phyloP scores from a whole-genome alignment of 1,139 yeast genomes.

The Nakaseomyces bracarensis region DNA sequence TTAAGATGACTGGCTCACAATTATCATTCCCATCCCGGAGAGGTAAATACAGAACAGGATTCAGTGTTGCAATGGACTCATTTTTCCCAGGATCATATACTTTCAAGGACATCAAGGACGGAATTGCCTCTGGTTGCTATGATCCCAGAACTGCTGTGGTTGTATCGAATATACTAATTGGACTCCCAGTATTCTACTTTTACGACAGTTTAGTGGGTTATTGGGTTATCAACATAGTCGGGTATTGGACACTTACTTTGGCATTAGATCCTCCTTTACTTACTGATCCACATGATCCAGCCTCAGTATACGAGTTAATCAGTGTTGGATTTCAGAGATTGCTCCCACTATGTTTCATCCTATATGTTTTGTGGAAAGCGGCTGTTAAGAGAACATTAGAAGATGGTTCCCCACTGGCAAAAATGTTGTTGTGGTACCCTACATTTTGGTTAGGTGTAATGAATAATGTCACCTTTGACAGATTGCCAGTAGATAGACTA shows the following conservation, averaged over 20 bases:
- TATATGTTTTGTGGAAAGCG: constrained; percentile 63
- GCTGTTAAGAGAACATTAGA: constrained; percentile 39
- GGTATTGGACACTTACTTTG: constrained; percentile 77
- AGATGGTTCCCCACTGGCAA: constrained; percentile 42
- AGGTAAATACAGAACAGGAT: constrained; percentile 43
- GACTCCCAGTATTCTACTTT: constrained; percentile 51
- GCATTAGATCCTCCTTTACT: constrained; percentile 76
- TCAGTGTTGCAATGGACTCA: constrained; percentile 56
- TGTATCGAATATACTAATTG: constrained; percentile 48
- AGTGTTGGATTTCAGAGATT: constrained; percentile 68
- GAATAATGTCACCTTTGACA: constrained; percentile 80
- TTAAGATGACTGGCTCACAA: constrained; percentile 52
- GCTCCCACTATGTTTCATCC: constrained; percentile 64
- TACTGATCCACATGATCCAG: constrained; percentile 47
- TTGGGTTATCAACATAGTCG: constrained; percentile 58
- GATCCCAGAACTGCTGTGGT: constrained; percentile 61
- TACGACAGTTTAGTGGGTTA: constrained; percentile 49
- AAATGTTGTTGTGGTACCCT: constrained; percentile 64
- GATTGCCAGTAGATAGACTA: constrained; percentile 79
- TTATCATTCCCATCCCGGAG: constrained; percentile 38
- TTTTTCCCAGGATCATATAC: constrained; percentile 68
- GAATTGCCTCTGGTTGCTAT: constrained; percentile 41
- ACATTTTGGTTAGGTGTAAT: constrained; percentile 78
- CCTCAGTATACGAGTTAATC: constrained; percentile 50
- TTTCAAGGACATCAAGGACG: constrained; percentile 38